A percentile compares a stretch with the other conserved stretches of the same genome.
These are phyloP conservation scores for Xylaria sp. DNA, from an alignment of 2,329 filamentous ascomycete species.

Conservation along the genomic window DNA sequence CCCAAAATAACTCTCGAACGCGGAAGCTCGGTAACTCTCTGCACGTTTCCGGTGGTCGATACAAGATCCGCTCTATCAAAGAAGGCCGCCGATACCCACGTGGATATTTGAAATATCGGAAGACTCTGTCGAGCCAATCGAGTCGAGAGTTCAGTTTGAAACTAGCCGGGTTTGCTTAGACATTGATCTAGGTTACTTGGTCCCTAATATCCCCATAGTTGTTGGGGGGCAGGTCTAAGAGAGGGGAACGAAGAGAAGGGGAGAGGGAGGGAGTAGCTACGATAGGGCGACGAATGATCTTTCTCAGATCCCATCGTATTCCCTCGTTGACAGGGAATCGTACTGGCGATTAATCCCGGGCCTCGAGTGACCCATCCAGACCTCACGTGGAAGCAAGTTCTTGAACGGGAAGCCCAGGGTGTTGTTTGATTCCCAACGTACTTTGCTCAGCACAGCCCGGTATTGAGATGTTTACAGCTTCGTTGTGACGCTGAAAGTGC, in stretches of 20 bases:
- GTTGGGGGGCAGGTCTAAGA: conserved; percentile 9
- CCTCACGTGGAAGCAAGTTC: conserved; percentile 16
- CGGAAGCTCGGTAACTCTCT: conserved; percentile 36
- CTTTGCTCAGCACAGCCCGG: conserved; percentile 25
- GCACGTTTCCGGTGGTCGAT: conserved; percentile 35
- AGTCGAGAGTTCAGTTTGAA: conserved; percentile 16
- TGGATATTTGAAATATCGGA: conserved; percentile 36
- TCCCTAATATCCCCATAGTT: conserved; percentile 1
- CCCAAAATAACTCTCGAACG: conserved; percentile 40
- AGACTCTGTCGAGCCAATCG: conserved; percentile 29
- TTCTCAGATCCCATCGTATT: conserved; percentile 17
- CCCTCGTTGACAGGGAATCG: conserved; percentile 9
- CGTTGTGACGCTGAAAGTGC: conserved; percentile 15
- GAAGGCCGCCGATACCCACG: conserved; percentile 34
- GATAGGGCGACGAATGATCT: conserved; percentile 32
- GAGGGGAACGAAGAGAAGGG: neutral
- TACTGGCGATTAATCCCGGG: conserved; percentile 9
- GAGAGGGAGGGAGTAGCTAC: neutral
- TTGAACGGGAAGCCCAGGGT: conserved; percentile 19
- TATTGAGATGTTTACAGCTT: conserved; percentile 17
- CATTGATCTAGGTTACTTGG: conserved; percentile 19
- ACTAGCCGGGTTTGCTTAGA: conserved; percentile 26
- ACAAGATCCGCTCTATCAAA: conserved; percentile 36
- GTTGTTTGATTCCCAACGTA: conserved; percentile 16
- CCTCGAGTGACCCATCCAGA: conserved; percentile 8